Conservation (phyloP, 192 early-diverging fungal species). For the Backusella luteola region DNA sequence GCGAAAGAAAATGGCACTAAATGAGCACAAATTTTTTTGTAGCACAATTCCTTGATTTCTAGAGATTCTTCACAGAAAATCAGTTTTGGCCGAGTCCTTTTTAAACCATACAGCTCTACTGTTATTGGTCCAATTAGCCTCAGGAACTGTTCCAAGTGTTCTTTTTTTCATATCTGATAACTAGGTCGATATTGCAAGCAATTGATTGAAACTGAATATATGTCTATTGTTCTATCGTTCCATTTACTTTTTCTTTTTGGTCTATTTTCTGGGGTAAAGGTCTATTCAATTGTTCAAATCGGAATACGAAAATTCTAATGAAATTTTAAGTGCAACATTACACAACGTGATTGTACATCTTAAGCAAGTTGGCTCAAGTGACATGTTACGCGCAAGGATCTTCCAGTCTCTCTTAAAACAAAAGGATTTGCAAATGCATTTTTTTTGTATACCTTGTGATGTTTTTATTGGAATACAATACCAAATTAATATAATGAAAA, state of each 20-base stretch:
- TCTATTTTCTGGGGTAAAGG: not conserved
- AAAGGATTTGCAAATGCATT: not conserved
- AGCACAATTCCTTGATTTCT: conserved; percentile 1
- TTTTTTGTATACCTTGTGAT: not conserved
- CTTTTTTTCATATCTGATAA: no score
- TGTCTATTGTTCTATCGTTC: not conserved
- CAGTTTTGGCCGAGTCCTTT: not conserved
- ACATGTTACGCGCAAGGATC: not conserved
- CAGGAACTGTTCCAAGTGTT: no score
- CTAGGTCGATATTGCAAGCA: no score
- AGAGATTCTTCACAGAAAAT: not conserved
- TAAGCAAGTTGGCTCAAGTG: not conserved
- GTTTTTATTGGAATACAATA: not conserved
- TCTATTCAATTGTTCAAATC: not conserved
- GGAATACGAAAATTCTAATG: not conserved
- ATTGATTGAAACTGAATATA: not conserved
- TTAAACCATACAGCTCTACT: not conserved
- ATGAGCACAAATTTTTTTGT: not conserved
- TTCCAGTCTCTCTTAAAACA: not conserved
- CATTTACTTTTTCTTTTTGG: not conserved
- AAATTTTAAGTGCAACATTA: not conserved
- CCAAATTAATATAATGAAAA: not conserved
- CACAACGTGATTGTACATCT: not conserved
- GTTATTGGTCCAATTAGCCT: not conserved
- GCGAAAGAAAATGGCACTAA: not conserved